Percentiles rank a stretch among this genome's conserved stretches.
phyloP scores from a whole-genome alignment of 2,329 filamentous ascomycete species.

The Verticillium albo-atrum region DNA sequence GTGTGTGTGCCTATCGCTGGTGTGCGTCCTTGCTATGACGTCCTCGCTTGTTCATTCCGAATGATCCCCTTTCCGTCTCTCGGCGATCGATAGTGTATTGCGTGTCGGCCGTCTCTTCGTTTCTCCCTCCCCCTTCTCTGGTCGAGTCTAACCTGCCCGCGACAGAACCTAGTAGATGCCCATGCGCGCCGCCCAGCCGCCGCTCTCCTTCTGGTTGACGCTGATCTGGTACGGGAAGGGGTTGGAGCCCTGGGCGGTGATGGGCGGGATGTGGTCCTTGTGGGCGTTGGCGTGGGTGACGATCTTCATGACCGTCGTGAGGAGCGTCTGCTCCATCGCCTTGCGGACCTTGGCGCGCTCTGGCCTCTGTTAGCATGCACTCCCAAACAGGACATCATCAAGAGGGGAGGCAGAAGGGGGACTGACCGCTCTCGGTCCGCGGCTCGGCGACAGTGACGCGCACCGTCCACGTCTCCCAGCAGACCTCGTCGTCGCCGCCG shows the following conservation, averaged over 20 bases:
- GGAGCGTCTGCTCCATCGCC: constrained; percentile 85
- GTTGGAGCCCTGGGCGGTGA: constrained; percentile 89
- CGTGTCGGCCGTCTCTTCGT: too few relatives aligned
- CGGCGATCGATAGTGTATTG: too few relatives aligned
- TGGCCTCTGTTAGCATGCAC: constrained; percentile 25
- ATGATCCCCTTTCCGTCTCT: too few relatives aligned
- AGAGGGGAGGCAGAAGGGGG: background rate
- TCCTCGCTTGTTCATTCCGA: too few relatives aligned
- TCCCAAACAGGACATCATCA: too few relatives aligned
- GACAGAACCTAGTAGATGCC: constrained; percentile 57
- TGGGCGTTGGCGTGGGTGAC: constrained; percentile 81
- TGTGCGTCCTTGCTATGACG: too few relatives aligned
- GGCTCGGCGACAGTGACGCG: constrained; percentile 92
- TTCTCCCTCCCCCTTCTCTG: too few relatives aligned
- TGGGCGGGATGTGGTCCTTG: constrained; percentile 95
- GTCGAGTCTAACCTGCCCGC: too few relatives aligned
- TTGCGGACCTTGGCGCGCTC: constrained; percentile 84
- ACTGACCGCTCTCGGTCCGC: constrained; percentile 77
- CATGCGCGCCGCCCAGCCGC: constrained; percentile 74
- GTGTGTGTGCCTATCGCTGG: too few relatives aligned
- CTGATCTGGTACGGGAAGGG: constrained; percentile 94
- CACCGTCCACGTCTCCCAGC: constrained; percentile 95
- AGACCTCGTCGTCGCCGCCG: constrained; percentile 84
- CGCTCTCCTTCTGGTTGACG: constrained; percentile 76
- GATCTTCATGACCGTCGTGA: constrained; percentile 85